Base-by-base conservation (phyloP, 257 asterid genomes). In the Haberlea rhodopensis region DNA sequence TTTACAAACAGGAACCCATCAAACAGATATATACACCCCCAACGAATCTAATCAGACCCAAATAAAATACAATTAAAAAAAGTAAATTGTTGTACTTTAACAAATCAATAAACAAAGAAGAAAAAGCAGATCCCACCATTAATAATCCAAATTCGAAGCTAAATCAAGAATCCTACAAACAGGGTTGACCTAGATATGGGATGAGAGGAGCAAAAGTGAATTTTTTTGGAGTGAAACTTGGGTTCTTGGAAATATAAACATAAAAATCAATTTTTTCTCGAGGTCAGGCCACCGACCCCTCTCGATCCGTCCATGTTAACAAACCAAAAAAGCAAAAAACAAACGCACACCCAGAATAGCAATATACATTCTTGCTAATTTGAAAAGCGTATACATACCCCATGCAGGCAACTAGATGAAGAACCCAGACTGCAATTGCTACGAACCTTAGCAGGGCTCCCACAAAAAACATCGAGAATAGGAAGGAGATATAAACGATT, bases 391-490 rank as follows among this genome's bases (percentile, higher is more conserved):
- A 70, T 69, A 49, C 68, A 52, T 71, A 83, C 89, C 91, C 89
- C 88, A 86, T 81, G 75, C 85, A 82, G 64, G 81, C 91, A 49
- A 76, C 60, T 23, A 71, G 49, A 27, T 69, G 69, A 40, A 84
- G 66, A 57, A 76, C 52, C 89, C 76, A 67, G 75, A 79, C 82
- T 66, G 81, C 72, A 59, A 87, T 55, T 21, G 78, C 82, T 59
- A 79, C 79, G 57, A 83, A 73, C 49, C 85, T 81, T 51, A 80
- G 51, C 68, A 78, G 70, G 31, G 71, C 72, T 46, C 71, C 84
- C 72, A 78, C 71, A 80, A 71, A 74, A 73, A 83, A 72, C 89
- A 77, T 70, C 85, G 86, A 75, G 57, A 63, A 65, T 78, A 73
- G 67, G 74, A 75, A 70, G 68, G 65, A 22, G 6, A 9, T 6